Percentiles rank a stretch among this genome's conserved stretches.
phyloP scores from a whole-genome alignment of 2,329 filamentous ascomycete species.

The Penicillium hesseltinei region DNA sequence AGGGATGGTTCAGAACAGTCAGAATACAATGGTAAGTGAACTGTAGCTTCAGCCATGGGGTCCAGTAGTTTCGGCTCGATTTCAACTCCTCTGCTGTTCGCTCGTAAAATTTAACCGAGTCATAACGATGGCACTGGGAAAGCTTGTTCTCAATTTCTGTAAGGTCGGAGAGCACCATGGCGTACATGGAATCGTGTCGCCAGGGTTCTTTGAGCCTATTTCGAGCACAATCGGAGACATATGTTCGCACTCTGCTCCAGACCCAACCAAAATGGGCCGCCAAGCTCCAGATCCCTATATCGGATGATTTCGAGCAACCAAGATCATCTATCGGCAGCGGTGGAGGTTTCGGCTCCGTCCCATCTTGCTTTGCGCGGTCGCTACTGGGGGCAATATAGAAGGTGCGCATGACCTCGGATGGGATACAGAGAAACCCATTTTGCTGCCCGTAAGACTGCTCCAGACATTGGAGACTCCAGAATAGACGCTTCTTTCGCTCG shows the following conservation, averaged over 20 bases:
- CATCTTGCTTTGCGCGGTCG: conserved; percentile 21
- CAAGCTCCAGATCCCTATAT: conserved; percentile 53
- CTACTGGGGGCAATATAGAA: conserved; percentile 28
- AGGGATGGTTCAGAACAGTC: conserved; percentile 54
- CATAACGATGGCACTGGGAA: conserved; percentile 54
- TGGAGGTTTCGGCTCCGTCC: conserved; percentile 38
- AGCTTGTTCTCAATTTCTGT: conserved; percentile 49
- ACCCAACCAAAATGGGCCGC: conserved; percentile 52
- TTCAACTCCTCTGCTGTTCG: conserved; percentile 49
- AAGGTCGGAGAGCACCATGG: conserved; percentile 51
- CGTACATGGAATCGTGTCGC: conserved; percentile 54
- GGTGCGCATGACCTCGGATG: conserved; percentile 44
- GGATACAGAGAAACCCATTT: conserved; percentile 44
- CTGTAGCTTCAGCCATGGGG: conserved; percentile 54
- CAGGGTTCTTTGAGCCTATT: conserved; percentile 52
- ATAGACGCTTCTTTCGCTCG: conserved; percentile 51
- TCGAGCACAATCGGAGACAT: conserved; percentile 50
- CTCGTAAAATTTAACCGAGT: conserved; percentile 54
- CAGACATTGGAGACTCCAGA: conserved; percentile 53
- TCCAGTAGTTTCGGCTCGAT: conserved; percentile 51
- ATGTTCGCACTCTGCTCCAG: conserved; percentile 48
- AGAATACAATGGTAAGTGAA: conserved; percentile 55
- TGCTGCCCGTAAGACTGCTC: conserved; percentile 53
- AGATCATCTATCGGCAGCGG: conserved; percentile 48
- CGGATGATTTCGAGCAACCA: conserved; percentile 41